These are phyloP conservation scores for Rhynchosporium secalis DNA, from an alignment of 2,329 filamentous ascomycete species.

Conservation along the genomic window DNA sequence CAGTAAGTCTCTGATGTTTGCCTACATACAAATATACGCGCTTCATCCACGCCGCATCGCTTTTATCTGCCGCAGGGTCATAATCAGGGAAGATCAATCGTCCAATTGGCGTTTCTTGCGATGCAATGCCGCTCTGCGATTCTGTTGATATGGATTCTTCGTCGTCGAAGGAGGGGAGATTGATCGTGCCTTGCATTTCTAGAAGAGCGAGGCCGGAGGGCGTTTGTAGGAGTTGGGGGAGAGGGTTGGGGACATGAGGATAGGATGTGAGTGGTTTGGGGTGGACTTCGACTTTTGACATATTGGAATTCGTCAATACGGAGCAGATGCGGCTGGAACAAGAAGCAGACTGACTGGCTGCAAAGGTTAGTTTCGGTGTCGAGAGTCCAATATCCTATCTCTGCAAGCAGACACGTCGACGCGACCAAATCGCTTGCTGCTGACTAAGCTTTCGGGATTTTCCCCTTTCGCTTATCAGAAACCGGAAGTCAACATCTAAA, in stretches of 20 bases:
- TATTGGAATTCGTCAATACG: background rate
- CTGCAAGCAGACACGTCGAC: too few species aligned
- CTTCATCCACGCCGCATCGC: conserved; percentile 81
- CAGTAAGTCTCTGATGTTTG: conserved; percentile 81
- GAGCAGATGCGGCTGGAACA: too few species aligned
- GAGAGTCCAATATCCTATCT: too few species aligned
- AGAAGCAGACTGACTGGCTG: too few species aligned
- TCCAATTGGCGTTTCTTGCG: conserved; percentile 58
- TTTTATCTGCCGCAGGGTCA: conserved; percentile 49
- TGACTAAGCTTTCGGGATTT: background rate
- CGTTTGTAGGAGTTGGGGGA: conserved; percentile 83
- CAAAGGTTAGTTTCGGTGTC: too few species aligned
- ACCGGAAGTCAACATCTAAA: too few species aligned
- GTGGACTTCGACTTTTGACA: conserved; percentile 16
- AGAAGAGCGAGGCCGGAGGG: conserved; percentile 86
- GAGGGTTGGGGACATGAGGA: conserved; percentile 46
- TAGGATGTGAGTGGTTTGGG: conserved; percentile 9
- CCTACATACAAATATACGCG: conserved; percentile 85
- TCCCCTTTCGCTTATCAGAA: too few species aligned
- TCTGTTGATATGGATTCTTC: conserved; percentile 40
- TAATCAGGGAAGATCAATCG: conserved; percentile 79
- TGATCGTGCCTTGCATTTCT: conserved; percentile 90
- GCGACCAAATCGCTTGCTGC: background rate
- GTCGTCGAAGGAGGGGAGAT: conserved; percentile 57
- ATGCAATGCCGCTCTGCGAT: conserved; percentile 19